Conservation (phyloP, 352 stramenopile species). For the Globisporangium paroecandrum region DNA sequence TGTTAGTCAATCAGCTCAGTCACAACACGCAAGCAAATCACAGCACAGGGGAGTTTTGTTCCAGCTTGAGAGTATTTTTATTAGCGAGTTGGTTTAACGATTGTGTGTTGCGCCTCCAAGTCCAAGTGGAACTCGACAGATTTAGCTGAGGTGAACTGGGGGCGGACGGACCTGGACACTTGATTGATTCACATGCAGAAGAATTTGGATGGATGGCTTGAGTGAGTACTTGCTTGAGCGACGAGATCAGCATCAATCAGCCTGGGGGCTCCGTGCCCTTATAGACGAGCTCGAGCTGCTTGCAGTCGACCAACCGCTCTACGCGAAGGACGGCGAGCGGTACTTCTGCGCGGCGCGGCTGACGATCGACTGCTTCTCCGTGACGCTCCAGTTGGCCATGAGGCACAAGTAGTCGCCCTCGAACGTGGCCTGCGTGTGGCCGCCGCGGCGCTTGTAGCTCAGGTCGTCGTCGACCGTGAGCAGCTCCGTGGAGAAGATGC, state of each 20-base stretch:
- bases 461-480: constrained; percentile 72
- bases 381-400: constrained; percentile 75
- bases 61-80: constrained; percentile 5
- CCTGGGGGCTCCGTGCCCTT: neutral
- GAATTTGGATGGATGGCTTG: neutral
- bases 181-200: neutral
- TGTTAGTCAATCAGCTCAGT: neutral
- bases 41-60: neutral
- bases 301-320: constrained; percentile 5
- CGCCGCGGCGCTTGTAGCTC: constrained; percentile 78
- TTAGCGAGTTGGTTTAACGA: constrained; percentile 2
- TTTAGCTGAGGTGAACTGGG: neutral
- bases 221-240: neutral
- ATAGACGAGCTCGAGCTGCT: neutral
- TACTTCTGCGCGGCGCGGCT: constrained; percentile 60
- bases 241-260: neutral
- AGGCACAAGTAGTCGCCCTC: constrained; percentile 83
- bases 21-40: neutral
- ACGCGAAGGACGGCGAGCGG: constrained; percentile 76
- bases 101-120: neutral
- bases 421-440: constrained; percentile 82
- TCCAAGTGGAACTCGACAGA: neutral
- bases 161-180: neutral
- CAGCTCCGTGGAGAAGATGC: constrained; percentile 73
- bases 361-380: constrained; percentile 27